Evolutionary conservation across 2,329 filamentous ascomycete species (phyloP).

Genomic region (Fusarium scirpi): DNA sequence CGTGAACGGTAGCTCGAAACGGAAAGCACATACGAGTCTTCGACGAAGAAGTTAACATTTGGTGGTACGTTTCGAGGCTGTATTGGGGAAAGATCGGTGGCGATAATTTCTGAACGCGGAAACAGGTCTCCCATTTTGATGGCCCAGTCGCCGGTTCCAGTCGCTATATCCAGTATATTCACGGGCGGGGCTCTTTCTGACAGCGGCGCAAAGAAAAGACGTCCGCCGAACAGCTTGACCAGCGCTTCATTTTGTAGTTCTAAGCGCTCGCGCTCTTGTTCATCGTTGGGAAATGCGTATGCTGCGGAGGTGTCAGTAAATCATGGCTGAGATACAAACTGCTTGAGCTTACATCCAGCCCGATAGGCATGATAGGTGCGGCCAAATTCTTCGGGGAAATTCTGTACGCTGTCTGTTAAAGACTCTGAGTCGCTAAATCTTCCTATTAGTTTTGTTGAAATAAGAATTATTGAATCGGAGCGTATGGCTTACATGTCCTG

Average conservation of each 20-base stretch:
- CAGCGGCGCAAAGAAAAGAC: constrained; percentile 59
- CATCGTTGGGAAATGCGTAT: constrained; percentile 61
- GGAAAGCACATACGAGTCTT: constrained; percentile 64
- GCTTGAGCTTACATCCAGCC: constrained; percentile 58
- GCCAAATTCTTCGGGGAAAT: constrained; percentile 58
- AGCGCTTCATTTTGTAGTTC: constrained; percentile 55
- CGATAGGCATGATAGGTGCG: constrained; percentile 62
- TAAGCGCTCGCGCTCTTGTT: constrained; percentile 56
- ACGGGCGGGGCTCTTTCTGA: constrained; percentile 51
- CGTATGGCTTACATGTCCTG: constrained; percentile 42
- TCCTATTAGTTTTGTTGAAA: constrained; percentile 30
- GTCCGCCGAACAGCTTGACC: constrained; percentile 54
- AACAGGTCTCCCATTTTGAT: constrained; percentile 75
- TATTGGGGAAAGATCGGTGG: constrained; percentile 75
- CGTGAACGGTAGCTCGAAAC: neutral
- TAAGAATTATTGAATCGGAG: neutral
- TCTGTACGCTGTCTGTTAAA: constrained; percentile 56
- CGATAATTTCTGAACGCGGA: constrained; percentile 68
- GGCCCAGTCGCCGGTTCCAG: constrained; percentile 68
- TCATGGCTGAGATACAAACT: neutral
- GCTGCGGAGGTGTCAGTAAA: constrained; percentile 48
- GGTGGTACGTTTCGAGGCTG: constrained; percentile 74
- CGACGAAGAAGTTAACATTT: constrained; percentile 80
- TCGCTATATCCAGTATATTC: constrained; percentile 58
- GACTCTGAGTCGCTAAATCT: constrained; percentile 51